Base-by-base conservation (phyloP, 176 grass and related monocot species). In the Elaeis guineensis region DNA sequence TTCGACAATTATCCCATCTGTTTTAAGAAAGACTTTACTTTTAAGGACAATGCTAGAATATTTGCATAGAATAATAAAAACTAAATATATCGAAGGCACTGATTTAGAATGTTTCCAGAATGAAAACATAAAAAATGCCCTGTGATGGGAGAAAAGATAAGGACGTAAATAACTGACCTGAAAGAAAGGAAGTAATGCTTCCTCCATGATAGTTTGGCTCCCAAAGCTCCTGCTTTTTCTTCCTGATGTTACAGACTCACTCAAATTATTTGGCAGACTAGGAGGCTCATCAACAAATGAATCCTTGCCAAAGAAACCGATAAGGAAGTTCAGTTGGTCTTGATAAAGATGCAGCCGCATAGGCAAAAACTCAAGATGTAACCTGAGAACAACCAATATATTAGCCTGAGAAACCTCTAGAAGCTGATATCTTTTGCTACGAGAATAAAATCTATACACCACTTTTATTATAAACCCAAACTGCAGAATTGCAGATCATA, bases 161-260 rank as follows among this genome's bases (percentile, higher is more conserved):
- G 16, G 23, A 49, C 22, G 16, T 7, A 12, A 57, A 67, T 50
- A 73, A 75, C 72, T 57, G 72, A 85, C 93, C 93, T 97, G 93
- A 76, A 97, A 97, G 64, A 97, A 97, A 64, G 93, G 93, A 78
- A 97, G 93, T 25, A 97, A 68, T 57, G 93, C 87, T 73, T 92
- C 93, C 52, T 85, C 93, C 21, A 72, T 78, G 58, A 97, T 75
- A 67, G 66, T 63, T 52, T 78, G 65, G 56, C 78, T 78, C 63
- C 51, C 73, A 59, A 55, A 85, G 19, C 24, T 78, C 69, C 63
- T 82, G 35, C 52, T 80, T 19, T 73, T 74, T 14, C 39, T 70
- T 44, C 50, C 51, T 65, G 55, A 24, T 50, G 64, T 78, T 57
- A 83, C 80, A 84, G 64, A 75, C 53, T 78, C 72, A 1, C 70